phyloP scores from a whole-genome alignment of 345 rosid species.

The Aquilaria sinensis region DNA sequence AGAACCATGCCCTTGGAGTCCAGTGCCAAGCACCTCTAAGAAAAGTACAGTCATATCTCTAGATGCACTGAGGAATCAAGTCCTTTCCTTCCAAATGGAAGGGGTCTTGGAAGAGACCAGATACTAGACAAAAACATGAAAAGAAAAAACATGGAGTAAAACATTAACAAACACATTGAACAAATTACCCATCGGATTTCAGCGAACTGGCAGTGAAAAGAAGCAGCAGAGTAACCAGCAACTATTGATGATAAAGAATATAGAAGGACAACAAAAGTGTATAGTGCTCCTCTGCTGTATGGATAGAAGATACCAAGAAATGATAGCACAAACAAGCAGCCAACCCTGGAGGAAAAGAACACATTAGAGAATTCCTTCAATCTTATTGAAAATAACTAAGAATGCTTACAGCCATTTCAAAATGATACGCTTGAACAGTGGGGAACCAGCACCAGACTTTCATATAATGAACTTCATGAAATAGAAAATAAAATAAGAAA shows the following conservation, averaged over 20 bases:
- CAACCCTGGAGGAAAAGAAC: slow-evolving; percentile 37
- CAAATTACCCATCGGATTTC: slow-evolving; percentile 67
- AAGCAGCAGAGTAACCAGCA: slow-evolving; percentile 68
- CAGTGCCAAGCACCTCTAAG: no score
- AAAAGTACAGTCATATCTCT: no score
- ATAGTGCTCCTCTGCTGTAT: slow-evolving; percentile 54
- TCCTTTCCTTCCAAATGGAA: no score
- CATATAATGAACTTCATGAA: no score
- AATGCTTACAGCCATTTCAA: neutral
- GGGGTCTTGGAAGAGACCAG: no score
- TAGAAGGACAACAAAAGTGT: slow-evolving; percentile 46
- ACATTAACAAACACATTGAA: slow-evolving; percentile 5
- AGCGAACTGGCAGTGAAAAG: slow-evolving; percentile 54
- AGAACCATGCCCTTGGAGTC: no score
- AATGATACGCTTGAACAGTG: neutral
- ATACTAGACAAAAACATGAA: no score
- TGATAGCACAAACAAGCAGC: slow-evolving; percentile 45
- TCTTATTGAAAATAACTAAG: no score
- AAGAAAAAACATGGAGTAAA: neutral
- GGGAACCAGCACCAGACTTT: no score
- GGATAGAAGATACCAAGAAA: slow-evolving; percentile 66
- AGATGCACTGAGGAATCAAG: no score
- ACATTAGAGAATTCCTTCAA: neutral
- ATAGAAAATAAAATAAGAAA: no score
- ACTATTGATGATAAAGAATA: slow-evolving; percentile 61